These are phyloP conservation scores for Leishmania martiniquensis DNA, from an alignment of 208 protist species.

Conservation along the genomic window DNA sequence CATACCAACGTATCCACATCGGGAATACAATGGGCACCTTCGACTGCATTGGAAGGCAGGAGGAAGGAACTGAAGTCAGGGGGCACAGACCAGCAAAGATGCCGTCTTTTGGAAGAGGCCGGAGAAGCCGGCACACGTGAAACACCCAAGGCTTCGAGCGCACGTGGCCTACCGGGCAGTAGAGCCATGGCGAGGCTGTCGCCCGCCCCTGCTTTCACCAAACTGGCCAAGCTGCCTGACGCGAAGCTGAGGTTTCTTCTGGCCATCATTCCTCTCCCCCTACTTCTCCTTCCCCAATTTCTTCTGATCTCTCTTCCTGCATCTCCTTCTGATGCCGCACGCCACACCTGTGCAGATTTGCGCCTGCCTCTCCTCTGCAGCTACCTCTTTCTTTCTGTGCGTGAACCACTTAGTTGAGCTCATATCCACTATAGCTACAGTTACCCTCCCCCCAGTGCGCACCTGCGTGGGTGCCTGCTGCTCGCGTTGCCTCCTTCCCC, in stretches of 20 bases:
- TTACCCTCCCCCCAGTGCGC: neutral
- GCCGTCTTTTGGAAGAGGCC: neutral
- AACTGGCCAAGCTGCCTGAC: neutral
- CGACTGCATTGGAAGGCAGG: neutral
- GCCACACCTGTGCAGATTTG: neutral
- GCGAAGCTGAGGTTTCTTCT: neutral
- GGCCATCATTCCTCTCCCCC: neutral
- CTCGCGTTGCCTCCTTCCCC: neutral
- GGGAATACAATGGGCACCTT: neutral
- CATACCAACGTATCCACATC: neutral
- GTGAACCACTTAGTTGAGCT: neutral
- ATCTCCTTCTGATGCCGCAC: neutral
- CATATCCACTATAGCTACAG: neutral
- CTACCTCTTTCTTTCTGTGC: neutral
- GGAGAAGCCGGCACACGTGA: no score
- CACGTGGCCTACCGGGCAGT: neutral
- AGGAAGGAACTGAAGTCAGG: neutral
- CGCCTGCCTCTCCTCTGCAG: neutral
- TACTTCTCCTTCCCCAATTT: neutral
- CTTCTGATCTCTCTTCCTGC: neutral
- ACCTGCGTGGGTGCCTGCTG: neutral
- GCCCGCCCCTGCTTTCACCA: neutral
- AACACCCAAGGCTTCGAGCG: neutral
- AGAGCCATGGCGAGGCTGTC: neutral
- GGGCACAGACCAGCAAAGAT: neutral